Base-by-base conservation (phyloP, 164 flowering plant species). In the Liriodendron chinense region DNA sequence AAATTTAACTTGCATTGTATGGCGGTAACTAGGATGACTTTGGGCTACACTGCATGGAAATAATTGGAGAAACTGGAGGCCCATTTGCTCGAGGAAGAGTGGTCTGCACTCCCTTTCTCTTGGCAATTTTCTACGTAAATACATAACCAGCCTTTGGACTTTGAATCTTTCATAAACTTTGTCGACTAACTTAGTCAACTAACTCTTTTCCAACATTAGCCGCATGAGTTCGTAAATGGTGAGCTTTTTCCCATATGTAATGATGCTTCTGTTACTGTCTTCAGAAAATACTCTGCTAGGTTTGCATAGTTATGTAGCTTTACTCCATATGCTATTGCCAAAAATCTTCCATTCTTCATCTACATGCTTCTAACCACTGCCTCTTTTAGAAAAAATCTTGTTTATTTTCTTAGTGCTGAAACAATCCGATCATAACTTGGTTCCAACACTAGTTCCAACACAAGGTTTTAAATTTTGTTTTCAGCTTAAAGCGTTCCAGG, bases 401-500 rank as follows among this genome's bases (percentile, higher is more conserved):
- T 63, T 34, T 63, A n/a, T 63, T n/a, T 67, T 69, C 21, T 21
- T 12, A 47, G 71, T 69, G 34, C 18, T 18, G 16, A 7, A 23
- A 23, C 26, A 67, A 67, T 24, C 23, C 12, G 18, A 14, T 14
- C 34, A 48, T 61, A 13, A 26, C 22, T 12, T 62, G 13, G 34
- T 65, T 16, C 43, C 65, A 57, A 68, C 47, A 47, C 14, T 61
- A 25, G 43, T 34, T 34, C 43, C 43, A 34, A 34, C 43, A 34
- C 43, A 34, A 34, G 43, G 43, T 34, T 75, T 71, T 26, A 47
- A 57, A 47, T 28, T 72, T 77, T 75, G 64, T 56, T 22, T 84
- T 83, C 93, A 95, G 99, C 79, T 82, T 92, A 76, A 95, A 95
- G 89, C 89, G 98, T 59, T 88, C 98, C 24, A 85, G 94, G 83